Evolutionary conservation across 805 yeast species (phyloP).

Genomic region (Metschnikowia anglica): DNA sequence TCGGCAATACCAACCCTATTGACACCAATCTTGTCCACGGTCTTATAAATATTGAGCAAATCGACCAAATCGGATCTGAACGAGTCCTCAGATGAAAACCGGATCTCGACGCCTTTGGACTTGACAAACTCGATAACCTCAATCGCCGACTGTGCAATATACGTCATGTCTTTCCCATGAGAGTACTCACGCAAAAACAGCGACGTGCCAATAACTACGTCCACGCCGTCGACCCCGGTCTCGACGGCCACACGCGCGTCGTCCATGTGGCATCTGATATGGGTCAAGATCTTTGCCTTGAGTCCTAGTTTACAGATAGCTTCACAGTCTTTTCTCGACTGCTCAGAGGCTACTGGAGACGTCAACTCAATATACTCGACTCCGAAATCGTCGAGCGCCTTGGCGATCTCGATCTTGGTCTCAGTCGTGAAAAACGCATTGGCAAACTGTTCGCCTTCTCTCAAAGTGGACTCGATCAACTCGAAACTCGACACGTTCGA

Average conservation of each 20-base stretch:
- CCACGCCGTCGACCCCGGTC: slow-evolving; percentile 99
- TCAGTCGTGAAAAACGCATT: slow-evolving; percentile 94
- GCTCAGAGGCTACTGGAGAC: slow-evolving; percentile 97
- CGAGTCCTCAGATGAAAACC: slow-evolving; percentile 96
- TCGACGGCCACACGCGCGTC: slow-evolving; percentile 96
- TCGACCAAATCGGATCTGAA: slow-evolving; percentile 97
- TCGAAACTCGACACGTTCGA: slow-evolving; percentile 89
- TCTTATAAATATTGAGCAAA: slow-evolving; percentile 88
- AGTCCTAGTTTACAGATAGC: slow-evolving; percentile 97
- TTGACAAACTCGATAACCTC: slow-evolving; percentile 98
- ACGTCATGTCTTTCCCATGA: slow-evolving; percentile 98
- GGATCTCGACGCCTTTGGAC: slow-evolving; percentile 92
- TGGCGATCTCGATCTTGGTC: slow-evolving; percentile 95
- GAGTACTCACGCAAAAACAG: slow-evolving; percentile 91
- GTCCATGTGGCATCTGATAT: slow-evolving; percentile 98
- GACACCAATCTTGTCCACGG: slow-evolving; percentile 96
- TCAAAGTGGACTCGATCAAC: slow-evolving; percentile 88
- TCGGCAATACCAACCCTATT: slow-evolving; percentile 99
- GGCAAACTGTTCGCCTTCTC: slow-evolving; percentile 99
- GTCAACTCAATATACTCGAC: slow-evolving; percentile 97
- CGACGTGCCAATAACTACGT: slow-evolving; percentile 96
- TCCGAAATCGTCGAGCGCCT: slow-evolving; percentile 95
- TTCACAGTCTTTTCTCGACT: slow-evolving; percentile 89
- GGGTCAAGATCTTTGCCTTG: slow-evolving; percentile 93
- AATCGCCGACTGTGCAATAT: slow-evolving; percentile 91